Conservation (phyloP, 371 early-diverging fungal genomes). For the Rhizomucor pusillus region DNA sequence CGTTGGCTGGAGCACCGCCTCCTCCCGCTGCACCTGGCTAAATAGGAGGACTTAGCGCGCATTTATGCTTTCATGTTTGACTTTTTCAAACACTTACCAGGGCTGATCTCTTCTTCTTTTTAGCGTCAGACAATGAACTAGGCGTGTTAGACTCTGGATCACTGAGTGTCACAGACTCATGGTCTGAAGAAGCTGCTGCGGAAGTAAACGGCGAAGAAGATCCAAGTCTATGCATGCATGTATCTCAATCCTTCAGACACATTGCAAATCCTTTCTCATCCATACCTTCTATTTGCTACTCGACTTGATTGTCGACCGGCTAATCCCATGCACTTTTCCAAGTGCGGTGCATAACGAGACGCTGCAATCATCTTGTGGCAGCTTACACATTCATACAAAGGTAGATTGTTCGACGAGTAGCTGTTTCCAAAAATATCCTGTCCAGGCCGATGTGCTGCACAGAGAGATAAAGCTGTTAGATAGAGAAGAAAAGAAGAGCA, state of each 20-base stretch:
- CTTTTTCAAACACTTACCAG: not conserved
- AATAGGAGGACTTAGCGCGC: not conserved
- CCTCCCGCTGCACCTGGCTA: not conserved
- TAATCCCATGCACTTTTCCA: constrained; percentile 88
- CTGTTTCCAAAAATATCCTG: constrained; percentile 72
- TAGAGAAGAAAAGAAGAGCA: not conserved
- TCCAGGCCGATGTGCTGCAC: constrained; percentile 50
- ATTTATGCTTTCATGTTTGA: not conserved
- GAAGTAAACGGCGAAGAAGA: constrained; percentile 8
- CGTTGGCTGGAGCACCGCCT: constrained; percentile 13
- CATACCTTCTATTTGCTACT: constrained; percentile 61
- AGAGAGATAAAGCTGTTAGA: not conserved
- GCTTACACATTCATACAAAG: constrained; percentile 72
- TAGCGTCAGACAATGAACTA: not conserved
- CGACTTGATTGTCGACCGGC: constrained; percentile 68
- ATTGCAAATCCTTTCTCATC: constrained; percentile 1
- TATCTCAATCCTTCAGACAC: not conserved
- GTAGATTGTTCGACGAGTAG: constrained; percentile 50
- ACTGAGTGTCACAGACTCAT: constrained; percentile 11
- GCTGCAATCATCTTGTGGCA: constrained; percentile 75
- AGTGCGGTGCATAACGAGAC: constrained; percentile 80
- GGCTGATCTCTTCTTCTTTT: constrained; percentile 4
- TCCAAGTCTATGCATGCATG: not conserved
- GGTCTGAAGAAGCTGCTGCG: not conserved
- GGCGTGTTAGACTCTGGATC: not conserved